Conservation (phyloP, 2,329 filamentous ascomycete genomes). For the Metarhizium guizhouense region DNA sequence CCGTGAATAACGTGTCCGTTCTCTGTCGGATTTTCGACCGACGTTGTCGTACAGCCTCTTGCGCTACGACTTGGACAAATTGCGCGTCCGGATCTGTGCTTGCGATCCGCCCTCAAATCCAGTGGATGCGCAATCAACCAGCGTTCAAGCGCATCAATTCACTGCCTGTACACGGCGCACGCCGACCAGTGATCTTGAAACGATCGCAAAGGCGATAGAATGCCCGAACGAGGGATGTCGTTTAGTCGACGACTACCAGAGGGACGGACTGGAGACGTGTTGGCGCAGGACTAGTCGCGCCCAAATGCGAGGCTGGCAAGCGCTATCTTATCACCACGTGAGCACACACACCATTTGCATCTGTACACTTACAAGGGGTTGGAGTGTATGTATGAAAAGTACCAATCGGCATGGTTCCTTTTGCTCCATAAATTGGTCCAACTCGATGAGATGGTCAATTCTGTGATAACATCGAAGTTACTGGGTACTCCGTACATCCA, state of each 20-base stretch:
- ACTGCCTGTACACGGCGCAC: background rate
- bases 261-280: background rate
- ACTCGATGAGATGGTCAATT: background rate
- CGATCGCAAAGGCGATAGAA: slow-evolving; percentile 13
- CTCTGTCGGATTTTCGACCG: background rate
- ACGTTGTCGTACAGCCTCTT: background rate
- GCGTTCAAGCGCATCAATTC: background rate
- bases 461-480: background rate
- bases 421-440: background rate
- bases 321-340: slow-evolving; percentile 14
- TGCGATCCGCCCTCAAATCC: background rate
- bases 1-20: slow-evolving; percentile 1
- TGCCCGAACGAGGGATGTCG: slow-evolving; percentile 5
- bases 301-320: background rate
- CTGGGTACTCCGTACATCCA: background rate
- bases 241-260: background rate
- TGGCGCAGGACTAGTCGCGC: slow-evolving; percentile 1
- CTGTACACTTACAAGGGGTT: no score
- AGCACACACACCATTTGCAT: background rate
- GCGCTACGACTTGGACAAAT: background rate
- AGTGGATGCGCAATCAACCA: background rate
- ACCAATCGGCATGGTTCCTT: slow-evolving; percentile 18
- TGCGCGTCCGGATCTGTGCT: slow-evolving; percentile 1
- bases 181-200: slow-evolving; percentile 7
- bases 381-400: no score